These are phyloP conservation scores for Apiotrichum siamense DNA, from an alignment of 1,284 basidiomycete genomes.

Conservation along the genomic window DNA sequence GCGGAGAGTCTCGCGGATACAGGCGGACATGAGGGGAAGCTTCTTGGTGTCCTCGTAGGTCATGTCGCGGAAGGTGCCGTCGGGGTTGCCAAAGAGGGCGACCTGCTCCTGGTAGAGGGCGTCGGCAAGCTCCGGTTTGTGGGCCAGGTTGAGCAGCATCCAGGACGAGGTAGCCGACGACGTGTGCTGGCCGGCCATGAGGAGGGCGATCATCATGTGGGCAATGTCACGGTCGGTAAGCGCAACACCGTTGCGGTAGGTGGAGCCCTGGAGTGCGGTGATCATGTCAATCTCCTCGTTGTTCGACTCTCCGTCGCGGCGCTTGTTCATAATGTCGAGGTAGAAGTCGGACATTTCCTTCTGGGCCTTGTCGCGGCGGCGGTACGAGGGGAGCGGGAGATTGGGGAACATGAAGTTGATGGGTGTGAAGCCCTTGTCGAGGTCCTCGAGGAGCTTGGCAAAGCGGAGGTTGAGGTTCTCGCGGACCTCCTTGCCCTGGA, in stretches of 20 bases:
- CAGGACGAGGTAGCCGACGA: slow-evolving; percentile 87
- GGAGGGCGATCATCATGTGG: slow-evolving; percentile 60
- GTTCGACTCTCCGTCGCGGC: slow-evolving; percentile 51
- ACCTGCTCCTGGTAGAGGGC: slow-evolving; percentile 85
- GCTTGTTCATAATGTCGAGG: slow-evolving; percentile 74
- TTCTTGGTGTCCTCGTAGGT: slow-evolving; percentile 81
- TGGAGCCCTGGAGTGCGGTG: slow-evolving; percentile 73
- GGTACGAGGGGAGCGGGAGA: slow-evolving; percentile 84
- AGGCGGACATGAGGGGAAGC: slow-evolving; percentile 76
- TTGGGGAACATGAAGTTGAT: slow-evolving; percentile 93
- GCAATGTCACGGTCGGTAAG: slow-evolving; percentile 88
- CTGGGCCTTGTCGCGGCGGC: slow-evolving; percentile 80
- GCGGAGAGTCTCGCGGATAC: slow-evolving; percentile 89
- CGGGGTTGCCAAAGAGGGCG: slow-evolving; percentile 68
- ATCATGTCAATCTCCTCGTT: slow-evolving; percentile 84
- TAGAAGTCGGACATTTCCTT: slow-evolving; percentile 94
- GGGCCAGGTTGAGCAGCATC: slow-evolving; percentile 86
- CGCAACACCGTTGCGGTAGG: slow-evolving; percentile 74
- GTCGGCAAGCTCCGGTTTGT: slow-evolving; percentile 68
- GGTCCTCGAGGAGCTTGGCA: slow-evolving; percentile 77
- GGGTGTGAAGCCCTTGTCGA: slow-evolving; percentile 88
- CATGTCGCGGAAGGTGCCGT: slow-evolving; percentile 72
- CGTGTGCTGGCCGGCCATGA: slow-evolving; percentile 98
- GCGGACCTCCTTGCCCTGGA: slow-evolving; percentile 89
- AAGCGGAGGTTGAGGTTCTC: slow-evolving; percentile 72